phyloP scores from a whole-genome alignment of 331 rosid species.

The Pyrus hybrid region DNA sequence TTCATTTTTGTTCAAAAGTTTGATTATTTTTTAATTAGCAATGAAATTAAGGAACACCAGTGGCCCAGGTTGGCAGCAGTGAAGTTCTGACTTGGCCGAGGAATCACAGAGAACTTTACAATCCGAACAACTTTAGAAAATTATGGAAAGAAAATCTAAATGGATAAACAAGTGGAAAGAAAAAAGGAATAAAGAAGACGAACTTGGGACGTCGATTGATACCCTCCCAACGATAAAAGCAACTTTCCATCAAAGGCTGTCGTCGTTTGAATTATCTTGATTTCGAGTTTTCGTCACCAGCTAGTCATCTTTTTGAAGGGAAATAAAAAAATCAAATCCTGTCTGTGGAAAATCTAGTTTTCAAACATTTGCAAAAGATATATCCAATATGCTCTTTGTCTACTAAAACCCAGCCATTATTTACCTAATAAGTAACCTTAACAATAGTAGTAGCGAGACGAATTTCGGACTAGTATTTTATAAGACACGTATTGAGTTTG shows the following conservation, averaged over 20 bases:
- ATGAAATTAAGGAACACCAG: constrained; percentile 11
- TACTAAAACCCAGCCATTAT: background rate
- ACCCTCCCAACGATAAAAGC: constrained; percentile 2
- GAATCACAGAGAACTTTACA: constrained; percentile 13
- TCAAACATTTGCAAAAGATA: background rate
- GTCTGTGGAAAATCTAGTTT: constrained; percentile 4
- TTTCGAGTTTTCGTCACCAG: too few relatives aligned
- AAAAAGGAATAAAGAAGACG: constrained; percentile 18
- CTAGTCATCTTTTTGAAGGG: too few relatives aligned
- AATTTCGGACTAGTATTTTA: too few relatives aligned
- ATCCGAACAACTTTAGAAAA: background rate
- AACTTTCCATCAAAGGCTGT: constrained; percentile 16
- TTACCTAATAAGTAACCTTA: background rate
- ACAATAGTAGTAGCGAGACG: background rate
- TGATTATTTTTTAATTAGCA: background rate
- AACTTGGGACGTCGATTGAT: constrained; percentile 17
- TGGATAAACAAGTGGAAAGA: constrained; percentile 13
- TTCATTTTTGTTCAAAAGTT: background rate
- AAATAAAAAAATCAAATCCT: too few relatives aligned
- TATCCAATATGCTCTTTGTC: background rate
- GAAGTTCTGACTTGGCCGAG: constrained; percentile 29
- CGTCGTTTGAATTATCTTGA: background rate
- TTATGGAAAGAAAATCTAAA: constrained; percentile 3
- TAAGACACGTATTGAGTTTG: too few relatives aligned
- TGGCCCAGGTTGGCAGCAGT: constrained; percentile 36